phyloP scores from a whole-genome alignment of 2,329 filamentous ascomycete genomes.

The Nannizzia gypsea region DNA sequence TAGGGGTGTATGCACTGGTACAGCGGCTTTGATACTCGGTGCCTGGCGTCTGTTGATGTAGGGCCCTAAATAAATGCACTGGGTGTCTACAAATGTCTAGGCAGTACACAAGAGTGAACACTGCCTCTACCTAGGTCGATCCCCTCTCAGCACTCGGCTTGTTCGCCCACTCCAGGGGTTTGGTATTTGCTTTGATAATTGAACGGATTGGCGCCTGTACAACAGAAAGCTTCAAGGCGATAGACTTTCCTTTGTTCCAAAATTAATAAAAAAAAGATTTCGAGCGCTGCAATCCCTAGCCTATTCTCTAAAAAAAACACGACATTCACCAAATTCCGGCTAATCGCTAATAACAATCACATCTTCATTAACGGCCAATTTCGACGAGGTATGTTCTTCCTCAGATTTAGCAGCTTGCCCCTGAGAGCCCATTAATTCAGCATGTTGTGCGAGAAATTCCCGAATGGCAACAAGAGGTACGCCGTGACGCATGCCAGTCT shows the following conservation, averaged over 20 bases:
- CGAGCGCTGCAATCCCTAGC: neutral
- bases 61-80: slow-evolving; percentile 2
- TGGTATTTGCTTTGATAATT: neutral
- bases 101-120: neutral
- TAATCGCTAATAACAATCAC: neutral
- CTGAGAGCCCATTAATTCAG: neutral
- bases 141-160: neutral
- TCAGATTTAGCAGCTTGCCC: neutral
- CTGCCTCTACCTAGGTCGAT: neutral
- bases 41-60: slow-evolving; percentile 56
- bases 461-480: slow-evolving; percentile 36
- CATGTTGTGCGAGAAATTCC: slow-evolving; percentile 26
- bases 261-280: neutral
- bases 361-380: neutral
- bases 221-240: slow-evolving; percentile 5
- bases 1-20: slow-evolving; percentile 55
- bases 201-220: neutral
- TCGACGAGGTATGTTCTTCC: neutral
- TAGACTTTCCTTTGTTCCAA: slow-evolving; percentile 5
- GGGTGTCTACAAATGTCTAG: neutral
- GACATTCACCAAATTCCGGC: neutral
- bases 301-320: neutral
- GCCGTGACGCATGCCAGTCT: slow-evolving; percentile 41
- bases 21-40: slow-evolving; percentile 54
- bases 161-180: neutral